Evolutionary conservation across 352 stramenopile genomes (phyloP).

Genomic region (Pythium myriotylum): DNA sequence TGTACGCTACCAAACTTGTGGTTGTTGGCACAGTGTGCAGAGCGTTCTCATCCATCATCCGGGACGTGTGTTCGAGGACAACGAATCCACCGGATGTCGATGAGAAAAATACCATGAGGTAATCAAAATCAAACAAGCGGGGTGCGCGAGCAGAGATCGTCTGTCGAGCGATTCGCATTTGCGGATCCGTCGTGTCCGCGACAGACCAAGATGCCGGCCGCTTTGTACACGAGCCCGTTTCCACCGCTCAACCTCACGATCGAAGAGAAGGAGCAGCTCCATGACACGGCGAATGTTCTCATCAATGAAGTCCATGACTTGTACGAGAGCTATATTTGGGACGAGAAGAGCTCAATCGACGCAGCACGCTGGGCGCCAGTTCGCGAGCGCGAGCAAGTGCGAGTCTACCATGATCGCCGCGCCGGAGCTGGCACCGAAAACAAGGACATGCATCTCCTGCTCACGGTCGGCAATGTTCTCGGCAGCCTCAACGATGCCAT

Average conservation of each 20-base stretch:
- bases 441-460: constrained; percentile 15
- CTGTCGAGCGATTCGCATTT: too few relatives aligned
- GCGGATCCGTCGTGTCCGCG: too few relatives aligned
- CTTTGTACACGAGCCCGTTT: constrained; percentile 50
- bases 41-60: too few relatives aligned
- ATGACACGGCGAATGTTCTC: constrained; percentile 39
- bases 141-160: too few relatives aligned
- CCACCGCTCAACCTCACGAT: constrained; percentile 37
- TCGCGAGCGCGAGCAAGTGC: constrained; percentile 41
- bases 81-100: too few relatives aligned
- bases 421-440: not conserved
- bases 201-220: not conserved
- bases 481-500: constrained; percentile 58
- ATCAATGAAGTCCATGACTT: constrained; percentile 41
- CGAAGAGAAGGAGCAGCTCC: constrained; percentile 52
- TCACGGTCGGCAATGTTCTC: constrained; percentile 36
- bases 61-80: too few relatives aligned
- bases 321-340: constrained; percentile 46
- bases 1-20: too few relatives aligned
- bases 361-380: constrained; percentile 43
- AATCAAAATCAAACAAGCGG: too few relatives aligned
- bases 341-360: constrained; percentile 31
- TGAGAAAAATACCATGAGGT: too few relatives aligned
- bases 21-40: too few relatives aligned
- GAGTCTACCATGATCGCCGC: constrained; percentile 46